phyloP scores from a whole-genome alignment of 2,329 filamentous ascomycete species.

The Celoporthe dispersa region DNA sequence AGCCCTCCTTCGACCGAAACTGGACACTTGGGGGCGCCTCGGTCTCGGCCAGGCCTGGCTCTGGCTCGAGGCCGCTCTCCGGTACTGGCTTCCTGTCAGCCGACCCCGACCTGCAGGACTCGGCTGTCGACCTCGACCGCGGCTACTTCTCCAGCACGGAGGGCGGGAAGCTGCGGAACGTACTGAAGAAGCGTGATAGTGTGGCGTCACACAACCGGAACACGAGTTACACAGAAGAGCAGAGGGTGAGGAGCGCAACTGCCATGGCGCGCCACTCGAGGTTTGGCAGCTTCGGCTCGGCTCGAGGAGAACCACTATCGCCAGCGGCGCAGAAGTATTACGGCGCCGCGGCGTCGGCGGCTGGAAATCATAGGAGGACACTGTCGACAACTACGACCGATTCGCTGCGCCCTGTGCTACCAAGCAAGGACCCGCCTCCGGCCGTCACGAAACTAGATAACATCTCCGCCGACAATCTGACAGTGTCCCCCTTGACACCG shows the following conservation, averaged over 20 bases:
- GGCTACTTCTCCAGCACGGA: slow-evolving; percentile 95
- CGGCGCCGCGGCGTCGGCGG: slow-evolving; percentile 47
- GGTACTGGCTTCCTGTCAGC: slow-evolving; percentile 56
- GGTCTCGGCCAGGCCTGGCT: slow-evolving; percentile 31
- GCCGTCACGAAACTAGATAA: slow-evolving; percentile 66
- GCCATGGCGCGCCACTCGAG: slow-evolving; percentile 74
- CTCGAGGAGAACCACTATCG: slow-evolving; percentile 64
- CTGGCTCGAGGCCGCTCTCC: slow-evolving; percentile 51
- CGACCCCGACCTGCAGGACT: slow-evolving; percentile 50
- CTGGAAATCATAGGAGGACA: slow-evolving; percentile 59
- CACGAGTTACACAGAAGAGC: slow-evolving; percentile 78
- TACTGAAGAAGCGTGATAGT: slow-evolving; percentile 79
- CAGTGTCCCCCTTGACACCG: slow-evolving; percentile 43
- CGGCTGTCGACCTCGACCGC: slow-evolving; percentile 71
- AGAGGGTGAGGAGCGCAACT: slow-evolving; percentile 67
- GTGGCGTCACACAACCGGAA: slow-evolving; percentile 65
- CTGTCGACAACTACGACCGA: slow-evolving; percentile 64
- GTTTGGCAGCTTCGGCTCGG: slow-evolving; percentile 78
- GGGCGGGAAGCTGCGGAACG: slow-evolving; percentile 75
- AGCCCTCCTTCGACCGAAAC: slow-evolving; percentile 71
- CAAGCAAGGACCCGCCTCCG: slow-evolving; percentile 59
- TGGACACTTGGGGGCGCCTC: slow-evolving; percentile 66
- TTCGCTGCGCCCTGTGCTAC: slow-evolving; percentile 54
- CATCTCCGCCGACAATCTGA: slow-evolving; percentile 38
- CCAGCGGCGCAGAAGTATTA: slow-evolving; percentile 75